Conservation (phyloP, 2,329 filamentous ascomycete genomes). For the Alternaria longipes region DNA sequence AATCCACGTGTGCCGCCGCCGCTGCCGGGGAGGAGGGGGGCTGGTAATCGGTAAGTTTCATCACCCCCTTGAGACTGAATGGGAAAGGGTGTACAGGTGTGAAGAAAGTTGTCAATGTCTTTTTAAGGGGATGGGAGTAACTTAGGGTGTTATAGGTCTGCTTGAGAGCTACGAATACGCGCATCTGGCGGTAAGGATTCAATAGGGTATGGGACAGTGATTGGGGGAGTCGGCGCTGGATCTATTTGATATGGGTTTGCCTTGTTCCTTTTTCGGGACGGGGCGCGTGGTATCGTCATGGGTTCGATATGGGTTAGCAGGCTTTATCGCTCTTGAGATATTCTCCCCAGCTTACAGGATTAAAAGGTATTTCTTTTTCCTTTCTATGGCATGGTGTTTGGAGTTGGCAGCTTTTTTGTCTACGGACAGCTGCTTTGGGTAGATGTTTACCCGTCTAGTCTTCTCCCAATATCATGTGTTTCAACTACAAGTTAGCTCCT, state of each 20-base stretch:
- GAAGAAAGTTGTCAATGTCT: no score
- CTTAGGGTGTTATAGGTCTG: conserved; percentile 32
- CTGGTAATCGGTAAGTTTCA: conserved; percentile 43
- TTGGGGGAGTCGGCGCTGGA: no score
- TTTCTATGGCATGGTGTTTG: conserved; percentile 11
- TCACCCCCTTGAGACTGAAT: no score
- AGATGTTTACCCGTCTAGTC: background rate
- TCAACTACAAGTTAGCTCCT: background rate
- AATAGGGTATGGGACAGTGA: no score
- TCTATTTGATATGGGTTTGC: no score
- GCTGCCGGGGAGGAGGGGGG: conserved; percentile 39
- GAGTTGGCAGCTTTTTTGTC: conserved; percentile 17
- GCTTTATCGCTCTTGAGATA: background rate
- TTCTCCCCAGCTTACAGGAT: background rate
- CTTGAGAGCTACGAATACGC: background rate
- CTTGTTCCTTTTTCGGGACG: no score
- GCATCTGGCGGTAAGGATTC: no score
- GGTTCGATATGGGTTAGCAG: no score
- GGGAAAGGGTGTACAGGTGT: no score
- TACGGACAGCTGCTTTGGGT: conserved; percentile 15
- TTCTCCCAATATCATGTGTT: no score
- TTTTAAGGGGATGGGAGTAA: conserved; percentile 48
- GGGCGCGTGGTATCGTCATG: no score
- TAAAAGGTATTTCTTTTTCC: background rate
- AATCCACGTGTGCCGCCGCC: conserved; percentile 45